phyloP scores from a whole-genome alignment of 2,329 filamentous ascomycete genomes.

The Berkeleyomyces rouxiae region DNA sequence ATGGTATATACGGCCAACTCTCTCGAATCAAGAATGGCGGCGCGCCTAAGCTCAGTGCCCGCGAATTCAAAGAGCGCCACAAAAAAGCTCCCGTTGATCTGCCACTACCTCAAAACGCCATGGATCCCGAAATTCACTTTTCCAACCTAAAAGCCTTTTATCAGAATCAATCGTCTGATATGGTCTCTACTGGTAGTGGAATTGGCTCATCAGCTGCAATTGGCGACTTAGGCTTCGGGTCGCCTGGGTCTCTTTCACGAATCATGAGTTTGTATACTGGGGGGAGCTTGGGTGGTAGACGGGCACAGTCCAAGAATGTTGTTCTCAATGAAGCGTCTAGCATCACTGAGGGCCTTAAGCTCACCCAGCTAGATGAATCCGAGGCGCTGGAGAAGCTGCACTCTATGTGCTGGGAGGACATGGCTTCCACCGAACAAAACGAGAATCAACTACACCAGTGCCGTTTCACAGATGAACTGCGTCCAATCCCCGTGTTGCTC shows the following conservation, averaged over 20 bases:
- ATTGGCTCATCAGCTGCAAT: conserved; percentile 18
- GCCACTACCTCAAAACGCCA: conserved; percentile 26
- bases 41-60: conserved; percentile 30
- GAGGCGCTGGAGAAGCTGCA: conserved; percentile 43
- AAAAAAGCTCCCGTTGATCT: conserved; percentile 25
- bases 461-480: conserved; percentile 56
- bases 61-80: conserved; percentile 34
- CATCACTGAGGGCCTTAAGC: conserved; percentile 52
- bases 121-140: conserved; percentile 56
- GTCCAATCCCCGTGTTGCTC: conserved; percentile 66
- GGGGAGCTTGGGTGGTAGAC: conserved; percentile 43
- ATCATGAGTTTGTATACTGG: conserved; percentile 85
- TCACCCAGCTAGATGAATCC: conserved; percentile 45
- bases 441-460: conserved; percentile 32
- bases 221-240: conserved; percentile 44
- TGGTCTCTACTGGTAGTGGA: conserved; percentile 28
- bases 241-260: conserved; percentile 65
- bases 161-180: conserved; percentile 55
- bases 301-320: conserved; percentile 47
- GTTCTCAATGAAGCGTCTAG: conserved; percentile 68
- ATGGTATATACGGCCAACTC: conserved; percentile 69
- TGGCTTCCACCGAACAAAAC: conserved; percentile 34
- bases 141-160: conserved; percentile 65
- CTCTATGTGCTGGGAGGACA: conserved; percentile 45
- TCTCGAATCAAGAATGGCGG: conserved; percentile 51